Percentiles rank a stretch among this genome's conserved stretches.
Evolutionary conservation across 768 basidiomycete species (phyloP).

Genomic region (Inosperma sp.): DNA sequence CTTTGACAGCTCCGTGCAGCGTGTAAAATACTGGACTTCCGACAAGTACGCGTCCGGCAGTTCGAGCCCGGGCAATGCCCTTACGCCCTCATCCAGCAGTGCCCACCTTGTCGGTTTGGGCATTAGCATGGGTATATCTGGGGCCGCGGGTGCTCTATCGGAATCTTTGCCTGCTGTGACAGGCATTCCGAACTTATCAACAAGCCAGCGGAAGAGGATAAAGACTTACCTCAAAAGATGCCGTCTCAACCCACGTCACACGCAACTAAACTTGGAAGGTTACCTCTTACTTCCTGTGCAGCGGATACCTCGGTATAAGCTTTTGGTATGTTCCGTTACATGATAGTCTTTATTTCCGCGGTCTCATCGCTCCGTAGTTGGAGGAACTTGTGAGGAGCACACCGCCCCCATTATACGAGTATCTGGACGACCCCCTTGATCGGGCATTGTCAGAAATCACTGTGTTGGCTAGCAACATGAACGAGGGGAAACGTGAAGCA

Average conservation of each 20-base stretch:
- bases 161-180: slow-evolving; percentile 37
- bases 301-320: slow-evolving; percentile 92
- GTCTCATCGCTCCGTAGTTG: slow-evolving; percentile 43
- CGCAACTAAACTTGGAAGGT: slow-evolving; percentile 89
- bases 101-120: slow-evolving; percentile 62
- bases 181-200: slow-evolving; percentile 55
- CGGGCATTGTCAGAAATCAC: slow-evolving; percentile 85
- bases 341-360: background rate
- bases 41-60: slow-evolving; percentile 43
- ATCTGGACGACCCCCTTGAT: slow-evolving; percentile 78
- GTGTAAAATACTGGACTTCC: slow-evolving; percentile 81
- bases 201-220: slow-evolving; percentile 84
- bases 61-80: slow-evolving; percentile 38
- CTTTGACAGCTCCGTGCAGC: slow-evolving; percentile 88
- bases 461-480: slow-evolving; percentile 89
- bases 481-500: slow-evolving; percentile 94
- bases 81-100: slow-evolving; percentile 58
- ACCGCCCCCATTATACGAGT: slow-evolving; percentile 65
- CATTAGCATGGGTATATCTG: slow-evolving; percentile 49
- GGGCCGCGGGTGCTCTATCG: slow-evolving; percentile 39
- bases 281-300: slow-evolving; percentile 95
- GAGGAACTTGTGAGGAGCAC: slow-evolving; percentile 84
- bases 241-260: slow-evolving; percentile 83
- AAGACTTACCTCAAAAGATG: slow-evolving; percentile 87
- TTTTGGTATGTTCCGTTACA: slow-evolving; percentile 60